These are phyloP conservation scores for Alternaria burnsii DNA, from an alignment of 2,329 filamentous ascomycete species.

Conservation along the genomic window DNA sequence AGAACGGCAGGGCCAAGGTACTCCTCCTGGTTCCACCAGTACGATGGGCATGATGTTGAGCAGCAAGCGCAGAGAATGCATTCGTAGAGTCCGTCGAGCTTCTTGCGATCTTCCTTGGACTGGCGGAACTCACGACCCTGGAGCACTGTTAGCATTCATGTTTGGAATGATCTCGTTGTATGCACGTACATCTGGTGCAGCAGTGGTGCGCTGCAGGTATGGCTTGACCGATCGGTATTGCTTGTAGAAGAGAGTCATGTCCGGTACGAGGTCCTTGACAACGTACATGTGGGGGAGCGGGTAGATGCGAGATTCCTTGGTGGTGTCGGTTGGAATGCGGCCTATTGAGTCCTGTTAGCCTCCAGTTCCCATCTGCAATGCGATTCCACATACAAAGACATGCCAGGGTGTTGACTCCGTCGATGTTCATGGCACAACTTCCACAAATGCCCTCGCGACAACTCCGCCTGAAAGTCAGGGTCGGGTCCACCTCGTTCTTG, in stretches of 20 bases:
- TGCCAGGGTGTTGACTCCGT: constrained; percentile 96
- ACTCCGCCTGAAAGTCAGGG: constrained; percentile 92
- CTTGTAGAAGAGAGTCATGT: constrained; percentile 99
- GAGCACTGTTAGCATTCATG: constrained; percentile 27
- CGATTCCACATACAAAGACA: constrained; percentile 81
- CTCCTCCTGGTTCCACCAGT: constrained; percentile 99
- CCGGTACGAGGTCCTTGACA: constrained; percentile 97
- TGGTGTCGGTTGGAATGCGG: constrained; percentile 87
- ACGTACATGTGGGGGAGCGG: constrained; percentile 98
- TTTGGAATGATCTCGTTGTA: background rate
- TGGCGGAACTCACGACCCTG: constrained; percentile 94
- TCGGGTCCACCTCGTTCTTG: constrained; percentile 99
- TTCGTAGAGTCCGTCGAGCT: constrained; percentile 98
- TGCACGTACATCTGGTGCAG: constrained; percentile 77
- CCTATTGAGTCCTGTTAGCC: constrained; percentile 62
- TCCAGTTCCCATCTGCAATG: background rate
- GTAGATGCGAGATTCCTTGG: constrained; percentile 90
- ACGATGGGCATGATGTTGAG: constrained; percentile 98
- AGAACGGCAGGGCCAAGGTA: constrained; percentile 97
- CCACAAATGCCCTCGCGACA: constrained; percentile 99
- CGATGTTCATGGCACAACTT: constrained; percentile 99
- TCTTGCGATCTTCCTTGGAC: constrained; percentile 89
- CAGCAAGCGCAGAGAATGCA: constrained; percentile 99
- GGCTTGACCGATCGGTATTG: constrained; percentile 99
- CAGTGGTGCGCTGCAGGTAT: constrained; percentile 90